Base-by-base conservation (phyloP, 768 basidiomycete genomes). In the Imleria badia region DNA sequence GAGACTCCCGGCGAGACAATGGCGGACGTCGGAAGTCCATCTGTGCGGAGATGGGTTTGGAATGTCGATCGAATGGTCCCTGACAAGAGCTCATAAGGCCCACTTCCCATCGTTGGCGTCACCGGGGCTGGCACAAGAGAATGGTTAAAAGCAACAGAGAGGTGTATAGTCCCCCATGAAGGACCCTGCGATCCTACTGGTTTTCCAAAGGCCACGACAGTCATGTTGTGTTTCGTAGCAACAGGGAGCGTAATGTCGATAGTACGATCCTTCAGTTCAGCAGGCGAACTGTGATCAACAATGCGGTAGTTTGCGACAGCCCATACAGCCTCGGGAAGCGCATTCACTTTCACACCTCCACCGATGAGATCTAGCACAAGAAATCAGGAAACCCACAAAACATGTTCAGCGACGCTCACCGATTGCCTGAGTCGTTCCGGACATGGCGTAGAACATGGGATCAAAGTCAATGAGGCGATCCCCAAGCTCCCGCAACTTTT, bases 341-440 rank as follows among this genome's bases (percentile, higher is more conserved):
- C 77, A 53, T 81, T 79, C 42, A 72, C 66, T 68, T 81, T 81
- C 1, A 72, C 70, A 13, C 71, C 75, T 14, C 76, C 75, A 20
- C 66, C 58, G 39, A 81, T 67, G 10, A 81, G 59, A 53, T 81
- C 78, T 59, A 72, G 62, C 62, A 52, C 62, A 63, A 33, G 62
- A 55, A 26, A 63, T 67, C 8, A 68, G 65, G 63, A 45, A 63
- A 1, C 59, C 64, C 29, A 3, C 5, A 36, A 55, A 44, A 5
- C 19, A 39, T 6, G 26, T 15, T 54, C 57, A 17, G 20, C 7
- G 11, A 39, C 47, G 17, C 65, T 35, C 26, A 71, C 67, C 61
- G 15, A 68, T 46, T 20, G 65, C 68, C 31, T 67, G 67, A 45
- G 68, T 70, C 30, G 68, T 68, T 34, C 67, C 61, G 0, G 66